A percentile compares a stretch with the other conserved stretches of the same genome.
Evolutionary conservation across 2,329 filamentous ascomycete species (phyloP).

Genomic region (Hypoxylon sp.): DNA sequence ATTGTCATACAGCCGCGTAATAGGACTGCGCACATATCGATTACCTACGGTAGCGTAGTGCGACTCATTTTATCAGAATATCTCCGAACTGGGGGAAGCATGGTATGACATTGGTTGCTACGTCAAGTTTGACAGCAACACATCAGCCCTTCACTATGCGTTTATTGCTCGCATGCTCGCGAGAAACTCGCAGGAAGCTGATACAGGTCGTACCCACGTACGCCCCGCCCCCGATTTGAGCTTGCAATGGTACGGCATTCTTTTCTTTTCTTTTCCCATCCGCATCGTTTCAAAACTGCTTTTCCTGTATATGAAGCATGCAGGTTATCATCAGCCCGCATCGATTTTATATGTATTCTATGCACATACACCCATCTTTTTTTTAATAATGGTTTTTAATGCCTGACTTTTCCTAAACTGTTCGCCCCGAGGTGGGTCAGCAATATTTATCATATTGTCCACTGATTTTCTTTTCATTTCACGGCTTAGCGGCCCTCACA

Average conservation of each 20-base stretch:
- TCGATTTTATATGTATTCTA: constrained; percentile 33
- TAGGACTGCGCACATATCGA: constrained; percentile 32
- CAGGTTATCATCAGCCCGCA: constrained; percentile 35
- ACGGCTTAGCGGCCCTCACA: constrained; percentile 18
- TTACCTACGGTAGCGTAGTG: constrained; percentile 38
- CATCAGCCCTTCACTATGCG: constrained; percentile 25
- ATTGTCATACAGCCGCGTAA: constrained; percentile 45
- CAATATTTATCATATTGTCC: constrained; percentile 31
- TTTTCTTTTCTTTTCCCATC: constrained; percentile 31
- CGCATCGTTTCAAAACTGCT: constrained; percentile 39
- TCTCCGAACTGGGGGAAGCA: constrained; percentile 40
- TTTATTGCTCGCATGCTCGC: constrained; percentile 41
- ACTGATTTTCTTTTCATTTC: constrained; percentile 24
- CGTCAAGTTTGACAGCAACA: constrained; percentile 43
- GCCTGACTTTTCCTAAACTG: constrained; percentile 19
- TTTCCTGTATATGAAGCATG: constrained; percentile 33
- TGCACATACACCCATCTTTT: constrained; percentile 37
- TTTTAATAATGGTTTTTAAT: constrained; percentile 33
- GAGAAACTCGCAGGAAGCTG: constrained; percentile 37
- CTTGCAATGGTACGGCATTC: constrained; percentile 33
- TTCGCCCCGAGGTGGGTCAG: constrained; percentile 32
- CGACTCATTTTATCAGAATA: constrained; percentile 38
- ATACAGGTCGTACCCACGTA: constrained; percentile 30
- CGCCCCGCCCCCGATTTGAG: constrained; percentile 32
- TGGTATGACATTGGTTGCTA: constrained; percentile 29